These are phyloP conservation scores for Sparassis latifolia DNA, from an alignment of 1,284 basidiomycete genomes.

Conservation along the genomic window DNA sequence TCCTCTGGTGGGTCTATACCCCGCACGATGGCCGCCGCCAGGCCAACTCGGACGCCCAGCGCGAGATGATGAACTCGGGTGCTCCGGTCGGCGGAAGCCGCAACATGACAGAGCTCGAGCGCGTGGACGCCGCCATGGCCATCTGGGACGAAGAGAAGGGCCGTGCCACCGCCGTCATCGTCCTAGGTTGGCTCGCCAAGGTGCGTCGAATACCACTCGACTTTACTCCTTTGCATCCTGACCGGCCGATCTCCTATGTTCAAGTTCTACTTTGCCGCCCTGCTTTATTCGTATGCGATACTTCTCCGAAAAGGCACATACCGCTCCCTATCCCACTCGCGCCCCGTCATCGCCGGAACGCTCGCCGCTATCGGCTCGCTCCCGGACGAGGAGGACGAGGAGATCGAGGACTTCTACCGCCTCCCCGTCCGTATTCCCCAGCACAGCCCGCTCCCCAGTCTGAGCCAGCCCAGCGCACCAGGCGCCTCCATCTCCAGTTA, in stretches of 20 bases:
- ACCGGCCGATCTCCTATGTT: no score
- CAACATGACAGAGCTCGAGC: constrained; percentile 56
- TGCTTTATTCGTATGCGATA: constrained; percentile 91
- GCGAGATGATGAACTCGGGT: constrained; percentile 66
- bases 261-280: constrained; percentile 87
- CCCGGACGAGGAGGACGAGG: constrained; percentile 47
- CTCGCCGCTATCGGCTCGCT: constrained; percentile 19
- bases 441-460: constrained; percentile 18
- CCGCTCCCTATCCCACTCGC: constrained; percentile 69
- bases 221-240: background rate
- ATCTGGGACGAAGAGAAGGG: constrained; percentile 93
- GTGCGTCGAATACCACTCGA: constrained; percentile 36
- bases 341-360: constrained; percentile 24
- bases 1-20: constrained; percentile 85
- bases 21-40: constrained; percentile 84
- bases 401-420: constrained; percentile 59
- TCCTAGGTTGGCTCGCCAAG: constrained; percentile 86
- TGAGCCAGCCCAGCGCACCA: constrained; percentile 17
- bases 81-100: constrained; percentile 26
- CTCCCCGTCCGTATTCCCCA: constrained; percentile 43
- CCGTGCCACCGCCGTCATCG: constrained; percentile 70
- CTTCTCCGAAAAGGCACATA: constrained; percentile 93
- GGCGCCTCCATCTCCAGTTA: constrained; percentile 38
- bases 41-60: constrained; percentile 80
- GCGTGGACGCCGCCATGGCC: constrained; percentile 62